Evolutionary conservation across 768 basidiomycete genomes (phyloP).

Genomic region (Neoboletus brunneissimus): DNA sequence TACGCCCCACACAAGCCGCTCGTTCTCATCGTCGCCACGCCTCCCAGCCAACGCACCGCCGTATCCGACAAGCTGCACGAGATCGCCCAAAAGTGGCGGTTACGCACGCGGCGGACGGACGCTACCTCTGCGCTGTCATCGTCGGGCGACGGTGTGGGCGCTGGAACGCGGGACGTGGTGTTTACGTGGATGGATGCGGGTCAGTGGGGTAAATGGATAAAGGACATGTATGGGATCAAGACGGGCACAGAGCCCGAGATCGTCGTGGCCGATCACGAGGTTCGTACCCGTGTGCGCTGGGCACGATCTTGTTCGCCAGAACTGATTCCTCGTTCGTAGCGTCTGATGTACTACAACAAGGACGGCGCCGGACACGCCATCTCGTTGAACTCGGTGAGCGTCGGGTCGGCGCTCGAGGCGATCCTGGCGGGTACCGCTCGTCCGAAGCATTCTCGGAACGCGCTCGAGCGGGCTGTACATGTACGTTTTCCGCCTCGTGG

Average conservation of each 20-base stretch:
- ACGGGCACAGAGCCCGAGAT: constrained; percentile 35
- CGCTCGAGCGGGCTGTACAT: constrained; percentile 62
- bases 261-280: constrained; percentile 76
- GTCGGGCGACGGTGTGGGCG: constrained; percentile 1
- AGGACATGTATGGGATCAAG: constrained; percentile 82
- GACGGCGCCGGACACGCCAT: constrained; percentile 57
- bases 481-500: constrained; percentile 36
- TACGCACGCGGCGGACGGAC: constrained; percentile 9
- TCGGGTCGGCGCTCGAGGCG: constrained; percentile 72
- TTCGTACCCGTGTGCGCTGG: background rate
- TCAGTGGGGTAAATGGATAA: constrained; percentile 86
- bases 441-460: constrained; percentile 66
- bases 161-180: constrained; percentile 53
- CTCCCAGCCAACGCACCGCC: constrained; percentile 33
- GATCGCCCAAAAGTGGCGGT: constrained; percentile 60
- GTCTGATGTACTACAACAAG: constrained; percentile 70
- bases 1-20: constrained; percentile 70
- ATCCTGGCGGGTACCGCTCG: constrained; percentile 48
- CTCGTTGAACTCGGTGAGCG: constrained; percentile 49
- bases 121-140: background rate
- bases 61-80: constrained; percentile 49
- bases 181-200: constrained; percentile 89
- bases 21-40: constrained; percentile 70
- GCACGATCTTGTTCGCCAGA: background rate
- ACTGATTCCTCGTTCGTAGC: constrained; percentile 36